Evolutionary conservation across 2,329 filamentous ascomycete genomes (phyloP).

Genomic region (Diplocarpon rosae): DNA sequence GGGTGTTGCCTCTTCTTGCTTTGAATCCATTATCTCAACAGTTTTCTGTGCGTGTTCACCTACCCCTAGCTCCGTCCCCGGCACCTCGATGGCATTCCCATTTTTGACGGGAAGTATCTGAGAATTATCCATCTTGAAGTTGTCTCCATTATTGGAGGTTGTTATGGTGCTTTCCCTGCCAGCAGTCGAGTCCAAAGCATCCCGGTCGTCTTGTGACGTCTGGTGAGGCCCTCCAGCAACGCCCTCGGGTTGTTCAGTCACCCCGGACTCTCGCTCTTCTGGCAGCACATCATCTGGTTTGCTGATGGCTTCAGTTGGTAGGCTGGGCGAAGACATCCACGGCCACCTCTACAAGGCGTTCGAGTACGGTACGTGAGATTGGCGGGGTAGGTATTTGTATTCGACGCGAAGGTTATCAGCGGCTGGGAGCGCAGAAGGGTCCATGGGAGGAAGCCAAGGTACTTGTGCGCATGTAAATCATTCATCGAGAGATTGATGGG

Average conservation of each 20-base stretch:
- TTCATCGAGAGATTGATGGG: not conserved
- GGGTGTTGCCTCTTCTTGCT: not conserved
- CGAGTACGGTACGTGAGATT: constrained; percentile 9
- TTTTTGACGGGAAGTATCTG: not conserved
- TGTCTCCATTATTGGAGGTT: not conserved
- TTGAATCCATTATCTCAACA: not conserved
- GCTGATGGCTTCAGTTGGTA: constrained; percentile 18
- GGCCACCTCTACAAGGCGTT: constrained; percentile 22
- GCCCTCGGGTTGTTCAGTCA: constrained; percentile 1
- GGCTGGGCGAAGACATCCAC: constrained; percentile 27
- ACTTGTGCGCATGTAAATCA: not conserved
- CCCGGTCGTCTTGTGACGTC: not conserved
- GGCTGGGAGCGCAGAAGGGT: not conserved
- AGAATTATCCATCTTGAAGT: not conserved
- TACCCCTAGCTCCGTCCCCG: not conserved
- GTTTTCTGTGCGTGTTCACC: not conserved
- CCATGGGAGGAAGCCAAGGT: not conserved
- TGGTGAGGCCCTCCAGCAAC: not conserved
- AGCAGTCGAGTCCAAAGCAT: not conserved
- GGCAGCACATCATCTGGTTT: constrained; percentile 21
- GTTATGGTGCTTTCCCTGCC: not conserved
- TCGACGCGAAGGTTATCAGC: not conserved
- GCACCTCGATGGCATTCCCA: not conserved
- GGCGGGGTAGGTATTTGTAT: constrained; percentile 21
- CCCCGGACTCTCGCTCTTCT: constrained; percentile 1